These are phyloP conservation scores for Gnomoniopsis smithogilvyi DNA, from an alignment of 2,329 filamentous ascomycete genomes.

Conservation along the genomic window DNA sequence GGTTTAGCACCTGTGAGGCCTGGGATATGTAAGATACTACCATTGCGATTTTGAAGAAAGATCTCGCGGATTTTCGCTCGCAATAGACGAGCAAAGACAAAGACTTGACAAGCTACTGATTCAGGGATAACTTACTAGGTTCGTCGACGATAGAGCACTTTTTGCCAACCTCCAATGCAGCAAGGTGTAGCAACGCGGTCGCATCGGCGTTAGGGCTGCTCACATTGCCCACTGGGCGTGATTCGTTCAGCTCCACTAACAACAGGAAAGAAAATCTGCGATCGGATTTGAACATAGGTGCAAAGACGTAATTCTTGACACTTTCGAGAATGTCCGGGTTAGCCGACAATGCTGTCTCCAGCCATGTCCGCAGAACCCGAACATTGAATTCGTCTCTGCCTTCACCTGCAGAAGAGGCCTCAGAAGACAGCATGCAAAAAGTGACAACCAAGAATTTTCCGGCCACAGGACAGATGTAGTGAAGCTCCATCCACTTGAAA, in stretches of 20 bases:
- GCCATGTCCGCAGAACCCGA: slow-evolving; percentile 53
- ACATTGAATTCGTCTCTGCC: slow-evolving; percentile 31
- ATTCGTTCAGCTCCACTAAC: slow-evolving; percentile 46
- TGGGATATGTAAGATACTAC: slow-evolving; percentile 20
- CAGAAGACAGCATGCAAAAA: slow-evolving; percentile 42
- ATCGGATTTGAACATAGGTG: slow-evolving; percentile 60
- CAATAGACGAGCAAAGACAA: not conserved
- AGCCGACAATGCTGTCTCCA: slow-evolving; percentile 46
- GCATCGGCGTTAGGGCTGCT: slow-evolving; percentile 42
- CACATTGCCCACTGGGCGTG: slow-evolving; percentile 21
- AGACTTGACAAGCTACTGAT: not conserved
- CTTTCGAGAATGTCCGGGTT: slow-evolving; percentile 55
- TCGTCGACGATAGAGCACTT: slow-evolving; percentile 68
- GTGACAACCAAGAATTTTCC: slow-evolving; percentile 60
- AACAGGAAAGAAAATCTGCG: slow-evolving; percentile 52
- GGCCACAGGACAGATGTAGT: slow-evolving; percentile 56
- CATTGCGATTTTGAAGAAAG: not conserved
- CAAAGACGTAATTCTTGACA: slow-evolving; percentile 62
- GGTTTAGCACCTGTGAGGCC: slow-evolving; percentile 17
- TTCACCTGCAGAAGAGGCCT: slow-evolving; percentile 24
- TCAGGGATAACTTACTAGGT: slow-evolving; percentile 43
- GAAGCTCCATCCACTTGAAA: slow-evolving; percentile 49
- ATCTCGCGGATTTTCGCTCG: not conserved
- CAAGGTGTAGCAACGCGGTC: slow-evolving; percentile 58
- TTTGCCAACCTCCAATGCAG: slow-evolving; percentile 69